These are phyloP conservation scores for Penicillium coffeae DNA, from an alignment of 495 filamentous ascomycete species.

Conservation along the genomic window DNA sequence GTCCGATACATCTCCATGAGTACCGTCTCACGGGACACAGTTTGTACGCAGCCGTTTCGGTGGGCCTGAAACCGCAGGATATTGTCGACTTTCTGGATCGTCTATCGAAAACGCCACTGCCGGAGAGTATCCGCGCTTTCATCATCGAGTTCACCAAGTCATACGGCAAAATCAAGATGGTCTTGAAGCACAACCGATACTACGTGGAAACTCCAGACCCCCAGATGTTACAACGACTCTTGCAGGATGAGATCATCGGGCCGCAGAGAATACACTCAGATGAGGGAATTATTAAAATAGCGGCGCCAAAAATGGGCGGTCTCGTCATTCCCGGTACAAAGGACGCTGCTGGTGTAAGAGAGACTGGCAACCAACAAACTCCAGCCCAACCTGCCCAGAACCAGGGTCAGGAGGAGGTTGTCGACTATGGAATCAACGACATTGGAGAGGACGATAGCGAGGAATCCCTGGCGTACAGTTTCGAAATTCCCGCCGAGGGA, in stretches of 20 bases:
- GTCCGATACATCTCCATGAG: slow-evolving; percentile 86
- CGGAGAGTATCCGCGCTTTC: slow-evolving; percentile 70
- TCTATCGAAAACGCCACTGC: slow-evolving; percentile 80
- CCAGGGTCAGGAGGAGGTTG: slow-evolving; percentile 47
- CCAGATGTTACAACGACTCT: slow-evolving; percentile 73
- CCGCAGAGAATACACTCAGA: slow-evolving; percentile 58
- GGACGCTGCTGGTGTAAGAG: slow-evolving; percentile 80
- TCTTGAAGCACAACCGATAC: slow-evolving; percentile 89
- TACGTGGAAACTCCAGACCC: slow-evolving; percentile 90
- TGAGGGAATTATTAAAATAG: slow-evolving; percentile 70
- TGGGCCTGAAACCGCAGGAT: slow-evolving; percentile 80
- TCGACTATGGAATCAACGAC: slow-evolving; percentile 62
- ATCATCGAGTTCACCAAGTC: slow-evolving; percentile 81
- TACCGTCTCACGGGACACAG: slow-evolving; percentile 89
- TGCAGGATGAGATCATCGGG: slow-evolving; percentile 69
- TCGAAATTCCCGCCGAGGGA: slow-evolving; percentile 73
- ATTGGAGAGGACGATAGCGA: slow-evolving; percentile 85
- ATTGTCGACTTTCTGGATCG: slow-evolving; percentile 85
- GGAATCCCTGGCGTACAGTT: slow-evolving; percentile 86
- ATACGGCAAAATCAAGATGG: slow-evolving; percentile 93
- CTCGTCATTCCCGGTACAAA: slow-evolving; percentile 94
- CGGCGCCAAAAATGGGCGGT: slow-evolving; percentile 82
- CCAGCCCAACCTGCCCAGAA: slow-evolving; percentile 25
- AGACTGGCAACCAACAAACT: slow-evolving; percentile 49
- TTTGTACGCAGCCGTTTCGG: slow-evolving; percentile 90